Conservation (phyloP, 345 rosid genomes). For the Noccaea bulbosa region DNA sequence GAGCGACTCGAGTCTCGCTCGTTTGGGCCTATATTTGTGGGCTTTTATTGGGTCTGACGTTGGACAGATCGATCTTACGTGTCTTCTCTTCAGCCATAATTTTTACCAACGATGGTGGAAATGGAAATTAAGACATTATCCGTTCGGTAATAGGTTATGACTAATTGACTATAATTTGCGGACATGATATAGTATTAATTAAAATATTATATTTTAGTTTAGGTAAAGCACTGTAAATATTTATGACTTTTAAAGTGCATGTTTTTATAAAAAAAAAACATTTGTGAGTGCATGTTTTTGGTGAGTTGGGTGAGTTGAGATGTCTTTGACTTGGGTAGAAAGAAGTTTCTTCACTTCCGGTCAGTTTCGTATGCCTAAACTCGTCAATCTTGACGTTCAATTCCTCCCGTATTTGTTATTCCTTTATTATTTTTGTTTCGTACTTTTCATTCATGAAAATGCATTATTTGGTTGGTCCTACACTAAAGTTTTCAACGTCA, state of each 20-base stretch:
- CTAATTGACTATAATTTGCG: no score
- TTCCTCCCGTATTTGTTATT: background rate
- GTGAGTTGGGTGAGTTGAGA: slow-evolving; percentile 28
- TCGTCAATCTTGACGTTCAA: slow-evolving; percentile 6
- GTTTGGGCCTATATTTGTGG: background rate
- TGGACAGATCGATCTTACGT: background rate
- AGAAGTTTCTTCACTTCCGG: slow-evolving; percentile 25
- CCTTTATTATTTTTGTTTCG: background rate
- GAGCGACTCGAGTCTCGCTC: slow-evolving; percentile 8
- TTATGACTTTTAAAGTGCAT: background rate
- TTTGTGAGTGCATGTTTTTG: slow-evolving; percentile 19
- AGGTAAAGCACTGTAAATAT: no score
- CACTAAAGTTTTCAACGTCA: background rate
- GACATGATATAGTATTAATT: no score
- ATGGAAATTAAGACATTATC: no score
- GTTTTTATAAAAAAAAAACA: no score
- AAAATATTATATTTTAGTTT: no score
- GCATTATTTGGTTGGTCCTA: slow-evolving; percentile 29
- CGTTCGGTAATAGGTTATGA: no score
- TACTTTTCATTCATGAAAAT: background rate
- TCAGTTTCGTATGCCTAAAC: slow-evolving; percentile 4
- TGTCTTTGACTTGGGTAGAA: slow-evolving; percentile 31
- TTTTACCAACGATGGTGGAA: no score
- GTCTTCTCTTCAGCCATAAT: no score
- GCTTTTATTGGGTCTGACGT: slow-evolving; percentile 17